Percentiles rank a stretch among this genome's conserved stretches.
Conservation (phyloP, 148 eudicot species). For the Amaranthus cruentus region DNA sequence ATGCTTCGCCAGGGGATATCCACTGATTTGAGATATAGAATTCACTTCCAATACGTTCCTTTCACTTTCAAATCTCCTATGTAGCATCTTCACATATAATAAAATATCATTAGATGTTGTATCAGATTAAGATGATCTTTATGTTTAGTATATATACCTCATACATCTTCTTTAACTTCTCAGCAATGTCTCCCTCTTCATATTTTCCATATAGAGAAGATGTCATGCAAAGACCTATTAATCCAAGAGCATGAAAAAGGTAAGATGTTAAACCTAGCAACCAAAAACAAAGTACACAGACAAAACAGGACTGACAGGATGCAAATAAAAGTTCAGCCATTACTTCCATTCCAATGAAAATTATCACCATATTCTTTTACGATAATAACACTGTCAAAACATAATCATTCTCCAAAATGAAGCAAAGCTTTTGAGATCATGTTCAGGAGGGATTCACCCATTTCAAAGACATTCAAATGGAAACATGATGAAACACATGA, state of each 20-base stretch:
- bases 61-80: slow-evolving; percentile 48
- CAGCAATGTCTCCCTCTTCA: slow-evolving; percentile 31
- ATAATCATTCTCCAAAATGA: too few species aligned
- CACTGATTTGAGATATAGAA: slow-evolving; percentile 23
- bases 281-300: neutral
- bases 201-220: slow-evolving; percentile 42
- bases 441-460: too few species aligned
- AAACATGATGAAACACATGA: too few species aligned
- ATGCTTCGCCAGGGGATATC: slow-evolving; percentile 21
- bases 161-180: slow-evolving; percentile 69
- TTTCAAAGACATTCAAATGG: too few species aligned
- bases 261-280: neutral
- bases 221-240: slow-evolving; percentile 66
- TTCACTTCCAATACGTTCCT: slow-evolving; percentile 42
- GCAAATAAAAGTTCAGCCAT: neutral
- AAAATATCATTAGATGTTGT: neutral
- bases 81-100: slow-evolving; percentile 45
- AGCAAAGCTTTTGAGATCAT: too few species aligned
- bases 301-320: neutral
- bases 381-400: too few species aligned
- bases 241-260: slow-evolving; percentile 11
- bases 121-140: neutral
- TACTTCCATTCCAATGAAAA: neutral
- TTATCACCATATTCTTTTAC: too few species aligned
- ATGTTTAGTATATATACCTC: slow-evolving; percentile 43